Conservation (phyloP, 2,329 filamentous ascomycete genomes). For the Neocucurbitaria cava region DNA sequence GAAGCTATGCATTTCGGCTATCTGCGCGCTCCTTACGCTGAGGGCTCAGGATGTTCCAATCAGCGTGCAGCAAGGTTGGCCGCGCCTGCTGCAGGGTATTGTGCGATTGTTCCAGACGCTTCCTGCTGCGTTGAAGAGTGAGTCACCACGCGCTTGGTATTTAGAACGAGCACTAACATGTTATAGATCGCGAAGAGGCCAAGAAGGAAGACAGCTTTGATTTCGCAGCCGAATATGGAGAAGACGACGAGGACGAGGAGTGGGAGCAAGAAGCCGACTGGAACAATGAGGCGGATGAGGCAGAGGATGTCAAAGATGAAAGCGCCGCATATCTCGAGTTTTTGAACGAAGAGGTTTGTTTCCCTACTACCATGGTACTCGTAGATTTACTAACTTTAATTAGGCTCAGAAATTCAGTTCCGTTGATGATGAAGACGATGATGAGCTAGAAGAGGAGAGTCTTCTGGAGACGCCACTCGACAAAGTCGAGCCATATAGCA, state of each 20-base stretch:
- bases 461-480: constrained; percentile 93
- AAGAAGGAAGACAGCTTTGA: constrained; percentile 83
- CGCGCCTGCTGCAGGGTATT: constrained; percentile 84
- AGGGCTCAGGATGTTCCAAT: constrained; percentile 81
- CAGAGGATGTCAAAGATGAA: constrained; percentile 79
- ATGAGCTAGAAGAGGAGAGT: constrained; percentile 90
- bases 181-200: constrained; percentile 82
- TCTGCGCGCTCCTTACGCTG: constrained; percentile 82
- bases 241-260: constrained; percentile 78
- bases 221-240: constrained; percentile 75
- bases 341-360: constrained; percentile 81
- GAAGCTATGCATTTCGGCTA: constrained; percentile 95
- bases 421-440: constrained; percentile 75
- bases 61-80: constrained; percentile 97
- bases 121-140: constrained; percentile 84
- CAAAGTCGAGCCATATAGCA: constrained; percentile 90
- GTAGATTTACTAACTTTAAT: constrained; percentile 30
- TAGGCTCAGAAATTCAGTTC: constrained; percentile 84
- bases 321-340: constrained; percentile 95
- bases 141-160: constrained; percentile 38
- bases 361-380: background rate
- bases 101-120: constrained; percentile 91
- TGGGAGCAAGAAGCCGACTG: constrained; percentile 80
- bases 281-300: constrained; percentile 70
- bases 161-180: constrained; percentile 29